Evolutionary conservation across 805 yeast genomes (phyloP), one percentile per base, ranked within the genome.

Genomic region (Ogataea trehalophila): DNA sequence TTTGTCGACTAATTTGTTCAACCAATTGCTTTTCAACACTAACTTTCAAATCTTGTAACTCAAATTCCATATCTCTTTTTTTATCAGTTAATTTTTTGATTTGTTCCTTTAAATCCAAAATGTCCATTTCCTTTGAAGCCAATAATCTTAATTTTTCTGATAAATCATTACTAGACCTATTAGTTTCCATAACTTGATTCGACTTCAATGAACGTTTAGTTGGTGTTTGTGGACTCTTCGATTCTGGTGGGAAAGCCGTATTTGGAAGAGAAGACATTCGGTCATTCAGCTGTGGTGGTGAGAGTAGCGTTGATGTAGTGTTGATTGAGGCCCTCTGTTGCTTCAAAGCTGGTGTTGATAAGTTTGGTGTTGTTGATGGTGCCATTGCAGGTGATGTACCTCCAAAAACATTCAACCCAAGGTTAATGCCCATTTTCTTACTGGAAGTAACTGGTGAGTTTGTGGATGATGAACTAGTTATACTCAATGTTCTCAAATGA

Each of bases 61-160:
- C 86, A 41, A 61, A 53, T 46, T 73, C 77, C 40, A 77, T 69
- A 5, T 67, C 62, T 33, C 69, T 61, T 43, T 79, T 73, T 41
- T 64, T 65, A 2, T 52, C 55, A 18, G 57, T 60, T 56, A 84
- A 49, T 20, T 69, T 73, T 39, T 73, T 74, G 23, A 83, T 73
- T 41, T 71, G 68, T 53, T 79, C 82, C 52, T 80, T 83, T 39
- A 83, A 63, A 54, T 85, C 90, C 43, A 85, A 74, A 29, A 85
- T 69, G 23, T 76, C 77, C 77, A 82, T 77, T 59, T 85, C 94
- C 57, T 83, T 85, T 37, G 79, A 68, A 0, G 92, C 92, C 40
- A 85, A 65, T 8, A 74, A 66, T 51, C 87, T 72, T 42, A 85
- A 64, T 42, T 81, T 76, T 5, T 75, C 78, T 48, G 79, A 80